Base-by-base conservation (phyloP, 805 yeast genomes). In the Wilhelminamyces savonicus region DNA sequence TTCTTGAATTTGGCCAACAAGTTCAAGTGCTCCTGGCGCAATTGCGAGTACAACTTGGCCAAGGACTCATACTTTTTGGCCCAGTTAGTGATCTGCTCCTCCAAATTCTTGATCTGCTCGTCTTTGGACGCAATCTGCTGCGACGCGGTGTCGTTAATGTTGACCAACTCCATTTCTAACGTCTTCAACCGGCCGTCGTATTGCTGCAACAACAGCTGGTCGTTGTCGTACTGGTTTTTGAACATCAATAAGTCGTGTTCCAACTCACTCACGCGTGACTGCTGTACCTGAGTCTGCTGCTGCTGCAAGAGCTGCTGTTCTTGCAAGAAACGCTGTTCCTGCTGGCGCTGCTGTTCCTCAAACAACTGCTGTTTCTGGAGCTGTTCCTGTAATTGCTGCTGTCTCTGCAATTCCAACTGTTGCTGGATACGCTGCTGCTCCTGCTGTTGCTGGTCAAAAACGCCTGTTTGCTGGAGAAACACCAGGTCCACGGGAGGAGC, bases 11-110 rank as follows among this genome's bases (percentile, higher is more conserved):
- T 81, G 29, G 82, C 69, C 49, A 88, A 68, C 32, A 87, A 59
- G 39, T 78, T 82, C 47, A 88, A 67, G 51, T 88, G 96, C 56
- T 88, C 97, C 56, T 84, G 94, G 50, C 97, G 80, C 43, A 88
- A 66, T 57, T 87, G 95, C 2, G 94, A 79, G 54, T 88, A 88
- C 40, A 88, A 66, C 48, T 85, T 85, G 5, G 96, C 96, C 39
- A 88, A 67, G 0, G 92, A 71, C 49, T 87, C 95, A 56, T 88
- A 88, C 60, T 88, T 88, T 31, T 74, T 74, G 38, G 83, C 76
- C 95, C 95, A 88, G 37, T 74, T 71, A 16, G 55, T 62, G 24
- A 82, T 69, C 55, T 87, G 95, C 31, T 83, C 88, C 46, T 81
- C 86, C 26, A 85, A 52, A 31, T 71, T 66, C 13, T 31, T 68